A percentile compares a stretch with the other conserved stretches of the same genome.
Conservation (phyloP, 345 rosid genomes). For the Eucalyptus cladocalyx region DNA sequence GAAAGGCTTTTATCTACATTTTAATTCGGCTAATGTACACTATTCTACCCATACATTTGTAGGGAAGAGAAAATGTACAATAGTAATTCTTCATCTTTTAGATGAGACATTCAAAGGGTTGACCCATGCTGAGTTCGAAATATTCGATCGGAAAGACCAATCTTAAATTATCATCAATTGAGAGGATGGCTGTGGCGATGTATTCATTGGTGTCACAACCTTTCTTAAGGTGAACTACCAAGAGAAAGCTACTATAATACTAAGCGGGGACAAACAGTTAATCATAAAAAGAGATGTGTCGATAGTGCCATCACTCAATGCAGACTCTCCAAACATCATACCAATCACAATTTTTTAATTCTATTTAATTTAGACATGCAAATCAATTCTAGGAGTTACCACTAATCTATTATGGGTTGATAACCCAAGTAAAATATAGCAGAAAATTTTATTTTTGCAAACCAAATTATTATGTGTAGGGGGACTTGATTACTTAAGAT, state of each 20-base stretch:
- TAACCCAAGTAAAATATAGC: too few relatives aligned
- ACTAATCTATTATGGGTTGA: too few relatives aligned
- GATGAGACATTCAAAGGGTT: background rate
- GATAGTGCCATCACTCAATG: too few relatives aligned
- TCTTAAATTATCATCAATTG: too few relatives aligned
- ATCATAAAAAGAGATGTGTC: fast-evolving
- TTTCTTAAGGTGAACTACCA: too few relatives aligned
- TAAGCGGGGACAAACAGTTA: too few relatives aligned
- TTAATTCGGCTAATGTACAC: background rate
- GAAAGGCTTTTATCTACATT: background rate
- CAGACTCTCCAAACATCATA: too few relatives aligned
- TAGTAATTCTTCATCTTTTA: too few relatives aligned
- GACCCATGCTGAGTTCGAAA: background rate
- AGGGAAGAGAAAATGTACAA: background rate
- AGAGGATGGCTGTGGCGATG: fast-evolving
- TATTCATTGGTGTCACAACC: background rate
- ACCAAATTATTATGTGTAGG: fast-evolving
- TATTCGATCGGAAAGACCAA: fast-evolving
- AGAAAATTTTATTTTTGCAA: too few relatives aligned
- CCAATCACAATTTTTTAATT: fast-evolving
- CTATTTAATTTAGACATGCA: too few relatives aligned
- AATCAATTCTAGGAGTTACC: too few relatives aligned
- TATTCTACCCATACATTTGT: background rate
- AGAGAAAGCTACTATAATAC: too few relatives aligned
- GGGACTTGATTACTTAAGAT: background rate